phyloP scores from a whole-genome alignment of 768 basidiomycete genomes.

The Austroboletus festivus region DNA sequence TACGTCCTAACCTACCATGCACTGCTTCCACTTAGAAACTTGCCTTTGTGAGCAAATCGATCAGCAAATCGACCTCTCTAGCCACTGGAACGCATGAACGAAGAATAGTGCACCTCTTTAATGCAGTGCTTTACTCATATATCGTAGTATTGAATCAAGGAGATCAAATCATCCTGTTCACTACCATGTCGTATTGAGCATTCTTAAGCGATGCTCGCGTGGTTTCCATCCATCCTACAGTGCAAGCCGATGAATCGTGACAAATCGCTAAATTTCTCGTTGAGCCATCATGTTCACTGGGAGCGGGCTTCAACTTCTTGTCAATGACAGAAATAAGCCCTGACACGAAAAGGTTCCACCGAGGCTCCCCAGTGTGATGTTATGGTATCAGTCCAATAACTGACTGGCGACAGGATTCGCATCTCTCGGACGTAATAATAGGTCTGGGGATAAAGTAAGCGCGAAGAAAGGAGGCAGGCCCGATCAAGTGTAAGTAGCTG shows the following conservation, averaged over 20 bases:
- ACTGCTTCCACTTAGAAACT: no score
- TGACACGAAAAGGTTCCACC: slow-evolving; percentile 86
- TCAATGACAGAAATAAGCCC: slow-evolving; percentile 86
- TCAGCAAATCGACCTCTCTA: no score
- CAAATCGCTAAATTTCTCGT: slow-evolving; percentile 62
- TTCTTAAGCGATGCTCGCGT: slow-evolving; percentile 74
- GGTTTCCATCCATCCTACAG: slow-evolving; percentile 92
- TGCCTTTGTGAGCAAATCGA: no score
- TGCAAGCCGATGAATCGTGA: slow-evolving; percentile 90
- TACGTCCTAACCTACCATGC: no score
- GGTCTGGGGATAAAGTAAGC: slow-evolving; percentile 80
- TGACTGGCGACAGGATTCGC: slow-evolving; percentile 90
- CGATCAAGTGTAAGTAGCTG: slow-evolving; percentile 91
- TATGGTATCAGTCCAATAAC: slow-evolving; percentile 84
- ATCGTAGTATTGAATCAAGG: slow-evolving; percentile 82
- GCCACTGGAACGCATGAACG: slow-evolving; percentile 1
- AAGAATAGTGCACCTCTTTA: slow-evolving; percentile 20
- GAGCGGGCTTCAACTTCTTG: slow-evolving; percentile 44
- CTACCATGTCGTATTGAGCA: slow-evolving; percentile 87
- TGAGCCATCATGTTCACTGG: slow-evolving; percentile 1
- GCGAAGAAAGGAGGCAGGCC: slow-evolving; percentile 81
- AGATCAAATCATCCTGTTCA: slow-evolving; percentile 90
- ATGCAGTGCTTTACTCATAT: slow-evolving; percentile 84
- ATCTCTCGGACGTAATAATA: slow-evolving; percentile 93
- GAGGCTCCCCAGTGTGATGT: slow-evolving; percentile 84